phyloP scores from a whole-genome alignment of 371 early-diverging fungal species.

The Mortierella sp. region DNA sequence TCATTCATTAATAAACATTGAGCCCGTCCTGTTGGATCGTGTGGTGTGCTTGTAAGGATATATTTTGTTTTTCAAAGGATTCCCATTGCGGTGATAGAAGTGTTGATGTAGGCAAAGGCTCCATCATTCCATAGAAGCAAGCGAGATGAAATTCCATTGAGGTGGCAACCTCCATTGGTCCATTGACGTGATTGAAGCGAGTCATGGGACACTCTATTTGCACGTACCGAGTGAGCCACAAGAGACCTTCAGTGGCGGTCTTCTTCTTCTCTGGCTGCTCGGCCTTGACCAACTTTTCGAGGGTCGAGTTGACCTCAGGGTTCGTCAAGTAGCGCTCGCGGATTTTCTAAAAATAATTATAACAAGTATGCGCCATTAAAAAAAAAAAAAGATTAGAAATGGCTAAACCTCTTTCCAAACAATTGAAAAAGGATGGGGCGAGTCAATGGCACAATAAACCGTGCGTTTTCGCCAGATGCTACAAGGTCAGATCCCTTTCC shows the following conservation, averaged over 20 bases:
- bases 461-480: too few species aligned
- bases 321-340: constrained; percentile 73
- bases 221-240: constrained; percentile 91
- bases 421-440: neutral
- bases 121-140: too few species aligned
- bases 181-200: too few species aligned
- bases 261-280: constrained; percentile 80
- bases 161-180: too few species aligned
- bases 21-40: constrained; percentile 1
- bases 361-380: neutral
- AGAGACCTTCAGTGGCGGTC: constrained; percentile 89
- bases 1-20: neutral
- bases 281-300: constrained; percentile 81
- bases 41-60: neutral
- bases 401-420: neutral
- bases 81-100: too few species aligned
- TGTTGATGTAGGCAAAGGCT: too few species aligned
- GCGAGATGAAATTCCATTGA: too few species aligned
- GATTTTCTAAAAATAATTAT: constrained; percentile 79
- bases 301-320: constrained; percentile 78
- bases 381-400: neutral
- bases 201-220: neutral
- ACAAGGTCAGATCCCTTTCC: too few species aligned
- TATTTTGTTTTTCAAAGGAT: neutral
- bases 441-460: too few species aligned